Base-by-base conservation (phyloP, 2,329 filamentous ascomycete genomes). In the Phymatotrichopsis omnivora region DNA sequence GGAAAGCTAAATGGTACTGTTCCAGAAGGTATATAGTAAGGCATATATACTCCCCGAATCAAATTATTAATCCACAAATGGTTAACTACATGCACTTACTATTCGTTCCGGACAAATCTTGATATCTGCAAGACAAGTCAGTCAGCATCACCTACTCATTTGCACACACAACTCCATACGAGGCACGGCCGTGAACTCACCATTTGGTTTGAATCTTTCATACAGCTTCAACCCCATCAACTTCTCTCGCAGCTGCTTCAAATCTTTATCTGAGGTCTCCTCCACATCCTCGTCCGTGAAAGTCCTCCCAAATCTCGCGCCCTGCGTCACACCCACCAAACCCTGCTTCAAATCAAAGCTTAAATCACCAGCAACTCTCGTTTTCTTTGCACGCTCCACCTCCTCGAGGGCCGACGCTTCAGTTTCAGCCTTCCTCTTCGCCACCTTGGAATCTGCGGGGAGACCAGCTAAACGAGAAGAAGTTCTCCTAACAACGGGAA, bases 61-160 rank as follows among this genome's bases (percentile, higher is more conserved):
- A n/a, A n/a, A n/a, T 32, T 41, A 12, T 14, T 16, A 7, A 30
- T 4, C 19, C 8, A 38, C 28, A 25, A 20, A n/a, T 38, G 32
- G n/a, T n/a, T 35, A 11, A n/a, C 14, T 11, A 5, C 16, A 24
- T 14, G 23, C n/a, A 4, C 33, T 40, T 41, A 45, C 42, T 47
- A 93, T 74, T 42, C 89, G 70, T 56, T 94, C 85, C 0, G 86
- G 87, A 0, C 83, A 89, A 37, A 95, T 80, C 61, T 95, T 96
- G 58, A 95, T 91, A 42, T 84, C 84, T 85, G 55, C 2, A 24
- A 39, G 12, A 11, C 29, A 32, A 12, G 28, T 39, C 35, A 16
- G 23, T 40, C 19, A 29, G 29, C 7, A 24, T 24, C 11, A n/a
- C 23, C n/a, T 35, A 20, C 25, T 30, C 28, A 35, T 48, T 42